Percentiles rank a stretch among this genome's conserved stretches.
Evolutionary conservation across 805 yeast species (phyloP).

Genomic region (Saturnispora dispora): DNA sequence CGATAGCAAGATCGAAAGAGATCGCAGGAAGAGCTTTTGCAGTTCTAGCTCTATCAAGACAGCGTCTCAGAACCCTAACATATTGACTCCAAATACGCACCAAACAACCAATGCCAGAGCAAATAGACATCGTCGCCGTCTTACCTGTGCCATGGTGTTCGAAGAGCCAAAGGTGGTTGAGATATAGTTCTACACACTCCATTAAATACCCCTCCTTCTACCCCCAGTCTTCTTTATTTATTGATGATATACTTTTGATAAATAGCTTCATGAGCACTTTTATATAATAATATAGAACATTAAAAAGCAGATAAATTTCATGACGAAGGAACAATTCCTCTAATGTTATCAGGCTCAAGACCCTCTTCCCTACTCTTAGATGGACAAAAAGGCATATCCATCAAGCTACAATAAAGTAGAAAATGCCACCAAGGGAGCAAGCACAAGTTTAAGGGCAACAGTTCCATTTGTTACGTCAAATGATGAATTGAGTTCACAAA

Average conservation of each 20-base stretch:
- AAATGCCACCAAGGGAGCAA: neutral
- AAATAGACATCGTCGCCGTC: constrained; percentile 33
- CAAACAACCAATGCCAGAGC: neutral
- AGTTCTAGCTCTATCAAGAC: neutral
- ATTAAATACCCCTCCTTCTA: neutral
- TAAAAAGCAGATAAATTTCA: neutral
- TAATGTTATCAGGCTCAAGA: neutral
- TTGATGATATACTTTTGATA: neutral
- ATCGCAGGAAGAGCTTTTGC: neutral
- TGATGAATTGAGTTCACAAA: neutral
- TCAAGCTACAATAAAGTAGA: neutral
- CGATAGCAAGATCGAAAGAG: neutral
- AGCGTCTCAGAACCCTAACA: neutral
- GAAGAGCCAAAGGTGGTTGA: constrained; percentile 30
- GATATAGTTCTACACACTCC: constrained; percentile 2
- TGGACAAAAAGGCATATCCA: neutral
- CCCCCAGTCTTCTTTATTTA: neutral
- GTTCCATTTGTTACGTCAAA: neutral
- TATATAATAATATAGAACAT: neutral
- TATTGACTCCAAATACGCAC: neutral
- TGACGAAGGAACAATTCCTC: neutral
- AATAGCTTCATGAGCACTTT: neutral
- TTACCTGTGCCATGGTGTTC: constrained; percentile 40
- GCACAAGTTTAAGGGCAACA: neutral
- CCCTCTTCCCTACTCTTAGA: neutral